A percentile compares a stretch with the other conserved stretches of the same genome.
Conservation (phyloP, 148 eudicot species). For the Cornus kousa region DNA sequence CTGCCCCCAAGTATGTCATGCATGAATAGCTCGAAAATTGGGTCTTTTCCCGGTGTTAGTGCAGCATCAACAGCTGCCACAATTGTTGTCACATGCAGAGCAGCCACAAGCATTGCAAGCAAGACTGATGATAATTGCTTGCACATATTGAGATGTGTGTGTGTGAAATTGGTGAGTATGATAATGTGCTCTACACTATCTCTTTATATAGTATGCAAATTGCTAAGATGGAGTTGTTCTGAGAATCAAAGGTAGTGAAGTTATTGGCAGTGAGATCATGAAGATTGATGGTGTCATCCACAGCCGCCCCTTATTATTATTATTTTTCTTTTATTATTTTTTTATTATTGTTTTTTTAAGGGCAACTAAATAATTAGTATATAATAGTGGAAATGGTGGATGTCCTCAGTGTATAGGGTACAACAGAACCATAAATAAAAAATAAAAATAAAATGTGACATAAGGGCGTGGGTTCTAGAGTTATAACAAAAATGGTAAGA, state of each 20-base stretch:
- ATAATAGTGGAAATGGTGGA: background rate
- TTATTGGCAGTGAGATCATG: slow-evolving; percentile 17
- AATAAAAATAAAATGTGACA: no score
- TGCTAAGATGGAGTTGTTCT: slow-evolving; percentile 38
- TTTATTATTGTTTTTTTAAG: background rate
- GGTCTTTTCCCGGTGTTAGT: slow-evolving; percentile 27
- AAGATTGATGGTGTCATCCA: background rate
- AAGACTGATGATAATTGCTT: slow-evolving; percentile 34
- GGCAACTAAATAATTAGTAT: background rate
- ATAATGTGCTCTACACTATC: background rate
- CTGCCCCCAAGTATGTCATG: slow-evolving; percentile 90
- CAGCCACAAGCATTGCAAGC: slow-evolving; percentile 31
- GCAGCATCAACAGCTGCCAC: slow-evolving; percentile 30
- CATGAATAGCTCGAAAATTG: slow-evolving; percentile 71
- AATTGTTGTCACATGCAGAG: slow-evolving; percentile 21
- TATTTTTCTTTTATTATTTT: no score
- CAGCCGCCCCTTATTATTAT: background rate
- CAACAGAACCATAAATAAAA: slow-evolving; percentile 21
- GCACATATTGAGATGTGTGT: slow-evolving; percentile 35
- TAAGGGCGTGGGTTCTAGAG: no score
- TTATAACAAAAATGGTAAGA: no score
- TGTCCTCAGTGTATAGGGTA: slow-evolving; percentile 17
- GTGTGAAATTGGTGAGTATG: background rate
- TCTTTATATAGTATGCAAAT: slow-evolving; percentile 24
- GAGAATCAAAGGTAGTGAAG: slow-evolving; percentile 28